Base-by-base conservation (phyloP, 1,139 yeast species). In the Kodamaea arcana region DNA sequence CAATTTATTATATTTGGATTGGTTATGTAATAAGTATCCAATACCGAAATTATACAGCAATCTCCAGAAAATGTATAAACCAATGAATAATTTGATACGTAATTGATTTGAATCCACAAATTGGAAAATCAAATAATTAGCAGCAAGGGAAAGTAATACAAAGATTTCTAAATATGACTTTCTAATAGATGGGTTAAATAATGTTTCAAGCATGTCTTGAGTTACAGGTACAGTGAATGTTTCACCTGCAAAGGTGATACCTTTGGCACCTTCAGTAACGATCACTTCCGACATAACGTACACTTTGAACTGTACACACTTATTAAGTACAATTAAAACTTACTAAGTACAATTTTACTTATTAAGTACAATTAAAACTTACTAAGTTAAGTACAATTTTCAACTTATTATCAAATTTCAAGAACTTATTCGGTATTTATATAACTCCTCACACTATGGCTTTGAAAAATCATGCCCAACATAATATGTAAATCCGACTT, bases 201-300 rank as follows among this genome's bases (percentile, higher is more conserved):
- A 63, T 1, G 94, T 81, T 45, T 87, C 72, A 23, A 86, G 84
- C 94, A 86, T 85, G 54, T 86, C 95, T 50, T 82, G 84, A 17
- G 95, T 86, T 46, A 76, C 76, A 2, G 95, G 95, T 5, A 85
- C 92, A 14, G 60, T 56, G 47, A 85, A 85, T 11, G 70, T 65
- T 29, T 58, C 67, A 4, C 75, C 76, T 11, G 60, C 51, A 39
- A 71, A 65, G 21, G 80, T 74, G 38, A 71, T 67, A 1, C 80
- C 81, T 32, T 57, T 62, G 7, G 28, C 17, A 12, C 28, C 28
- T 9, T 25, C 28, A 8, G 15, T 9, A 13, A 25, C 28, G 6
- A 25, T 14, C 11, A 25, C 28, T 25, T 25, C 28, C 12, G 28
- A 25, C 28, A 25, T 25, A 12, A 4, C 17, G n/a, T n/a, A n/a